phyloP scores from a whole-genome alignment of 2,329 filamentous ascomycete species.

The Cordyceps tenuipes region DNA sequence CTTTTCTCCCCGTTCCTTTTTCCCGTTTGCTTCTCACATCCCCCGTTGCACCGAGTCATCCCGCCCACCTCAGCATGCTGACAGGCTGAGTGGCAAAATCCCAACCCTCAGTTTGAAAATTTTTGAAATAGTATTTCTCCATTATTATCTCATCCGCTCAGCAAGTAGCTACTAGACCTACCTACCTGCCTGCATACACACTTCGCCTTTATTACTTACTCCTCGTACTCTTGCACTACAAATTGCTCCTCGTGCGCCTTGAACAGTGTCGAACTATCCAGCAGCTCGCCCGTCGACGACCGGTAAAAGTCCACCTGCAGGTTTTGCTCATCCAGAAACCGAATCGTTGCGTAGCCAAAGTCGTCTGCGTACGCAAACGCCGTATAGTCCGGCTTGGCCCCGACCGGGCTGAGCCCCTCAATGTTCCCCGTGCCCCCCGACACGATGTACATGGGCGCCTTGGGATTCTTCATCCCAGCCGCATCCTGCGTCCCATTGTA shows the following conservation, averaged over 20 bases:
- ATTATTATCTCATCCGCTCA: too few relatives aligned
- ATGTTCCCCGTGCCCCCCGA: slow-evolving; percentile 49
- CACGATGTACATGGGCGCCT: slow-evolving; percentile 30
- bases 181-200: too few relatives aligned
- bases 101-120: neutral
- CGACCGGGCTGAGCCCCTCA: slow-evolving; percentile 24
- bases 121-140: too few relatives aligned
- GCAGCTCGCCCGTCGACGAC: slow-evolving; percentile 37
- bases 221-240: slow-evolving; percentile 23
- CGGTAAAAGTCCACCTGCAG: slow-evolving; percentile 43
- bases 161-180: too few relatives aligned
- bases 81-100: neutral
- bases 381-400: slow-evolving; percentile 25
- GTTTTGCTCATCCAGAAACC: slow-evolving; percentile 35
- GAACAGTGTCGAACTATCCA: slow-evolving; percentile 40
- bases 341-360: slow-evolving; percentile 43
- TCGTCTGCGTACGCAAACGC: slow-evolving; percentile 28
- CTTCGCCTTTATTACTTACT: neutral
- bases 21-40: neutral
- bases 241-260: slow-evolving; percentile 40
- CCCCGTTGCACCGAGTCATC: neutral
- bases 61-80: neutral
- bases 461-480: slow-evolving; percentile 27
- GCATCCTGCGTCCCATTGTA: slow-evolving; percentile 28
- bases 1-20: too few relatives aligned